These are phyloP conservation scores for Annulohypoxylon moriforme DNA, from an alignment of 495 filamentous ascomycete genomes.

Conservation along the genomic window DNA sequence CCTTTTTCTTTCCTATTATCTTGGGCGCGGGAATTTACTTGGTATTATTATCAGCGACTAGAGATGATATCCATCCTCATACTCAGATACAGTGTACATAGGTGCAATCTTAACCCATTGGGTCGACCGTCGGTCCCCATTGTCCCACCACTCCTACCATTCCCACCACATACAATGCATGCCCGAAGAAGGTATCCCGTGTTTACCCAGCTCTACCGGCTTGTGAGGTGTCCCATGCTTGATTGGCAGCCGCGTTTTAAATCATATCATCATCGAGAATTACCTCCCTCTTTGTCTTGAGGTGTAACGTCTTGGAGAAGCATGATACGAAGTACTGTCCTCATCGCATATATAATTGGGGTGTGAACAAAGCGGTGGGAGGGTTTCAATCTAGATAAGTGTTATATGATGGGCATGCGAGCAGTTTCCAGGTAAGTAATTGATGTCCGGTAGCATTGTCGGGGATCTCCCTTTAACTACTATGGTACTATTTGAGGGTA, in stretches of 20 bases:
- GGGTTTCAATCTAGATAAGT: not conserved
- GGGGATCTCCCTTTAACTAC: not conserved
- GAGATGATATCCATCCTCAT: constrained; percentile 36
- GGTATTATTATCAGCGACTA: constrained; percentile 22
- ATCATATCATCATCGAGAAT: not conserved
- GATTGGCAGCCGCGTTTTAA: not conserved
- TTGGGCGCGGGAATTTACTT: constrained; percentile 28
- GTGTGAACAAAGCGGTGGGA: not conserved
- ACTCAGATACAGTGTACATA: constrained; percentile 32
- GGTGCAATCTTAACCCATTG: constrained; percentile 18
- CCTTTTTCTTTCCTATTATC: constrained; percentile 21
- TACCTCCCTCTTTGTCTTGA: not conserved
- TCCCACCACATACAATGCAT: not conserved
- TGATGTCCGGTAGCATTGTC: not conserved
- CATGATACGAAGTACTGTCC: not conserved
- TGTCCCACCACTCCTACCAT: constrained; percentile 14
- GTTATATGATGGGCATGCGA: not conserved
- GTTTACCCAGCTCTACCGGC: not conserved
- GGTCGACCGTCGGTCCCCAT: constrained; percentile 14
- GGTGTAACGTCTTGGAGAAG: constrained; percentile 2
- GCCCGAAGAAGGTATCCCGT: constrained; percentile 10
- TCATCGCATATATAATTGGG: not conserved
- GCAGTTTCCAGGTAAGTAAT: not conserved
- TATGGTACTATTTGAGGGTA: not conserved
- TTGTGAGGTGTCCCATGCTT: not conserved